Percentiles rank a stretch among this genome's conserved stretches.
Conservation (phyloP, 371 early-diverging fungal genomes). For the Smittium culicis region DNA sequence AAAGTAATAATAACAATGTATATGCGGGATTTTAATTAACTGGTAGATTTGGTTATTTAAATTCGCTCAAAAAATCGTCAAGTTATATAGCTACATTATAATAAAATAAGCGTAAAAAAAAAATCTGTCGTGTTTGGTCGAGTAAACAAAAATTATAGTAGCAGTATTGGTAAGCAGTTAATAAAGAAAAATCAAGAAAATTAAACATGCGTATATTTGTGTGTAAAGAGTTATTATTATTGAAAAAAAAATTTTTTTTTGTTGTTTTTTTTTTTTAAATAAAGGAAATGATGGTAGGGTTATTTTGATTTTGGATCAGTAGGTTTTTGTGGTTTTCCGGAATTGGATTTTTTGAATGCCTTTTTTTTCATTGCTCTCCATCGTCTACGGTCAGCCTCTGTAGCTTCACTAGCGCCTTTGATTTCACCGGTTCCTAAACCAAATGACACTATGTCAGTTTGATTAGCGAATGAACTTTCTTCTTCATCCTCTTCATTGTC, state of each 20-base stretch:
- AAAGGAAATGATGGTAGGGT: not conserved
- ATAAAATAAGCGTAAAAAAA: no score
- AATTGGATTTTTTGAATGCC: not conserved
- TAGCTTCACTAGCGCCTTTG: constrained; percentile 5
- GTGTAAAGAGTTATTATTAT: not conserved
- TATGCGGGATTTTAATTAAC: no score
- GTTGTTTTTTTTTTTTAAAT: not conserved
- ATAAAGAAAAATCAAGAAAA: no score
- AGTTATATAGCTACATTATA: no score
- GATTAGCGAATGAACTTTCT: not conserved
- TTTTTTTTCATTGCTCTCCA: constrained; percentile 10
- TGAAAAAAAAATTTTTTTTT: not conserved
- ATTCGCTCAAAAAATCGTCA: no score
- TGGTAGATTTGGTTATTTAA: no score
- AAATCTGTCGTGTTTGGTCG: no score
- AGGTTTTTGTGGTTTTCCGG: not conserved
- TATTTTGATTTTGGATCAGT: not conserved
- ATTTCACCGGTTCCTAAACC: constrained; percentile 11
- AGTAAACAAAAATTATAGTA: no score
- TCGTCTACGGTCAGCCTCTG: constrained; percentile 13
- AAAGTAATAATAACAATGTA: no score
- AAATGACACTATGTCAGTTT: not conserved
- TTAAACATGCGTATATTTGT: not conserved
- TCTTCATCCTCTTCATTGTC: not conserved
- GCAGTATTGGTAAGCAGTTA: no score